phyloP scores from a whole-genome alignment of 2,329 filamentous ascomycete species.

The Fusarium udum region DNA sequence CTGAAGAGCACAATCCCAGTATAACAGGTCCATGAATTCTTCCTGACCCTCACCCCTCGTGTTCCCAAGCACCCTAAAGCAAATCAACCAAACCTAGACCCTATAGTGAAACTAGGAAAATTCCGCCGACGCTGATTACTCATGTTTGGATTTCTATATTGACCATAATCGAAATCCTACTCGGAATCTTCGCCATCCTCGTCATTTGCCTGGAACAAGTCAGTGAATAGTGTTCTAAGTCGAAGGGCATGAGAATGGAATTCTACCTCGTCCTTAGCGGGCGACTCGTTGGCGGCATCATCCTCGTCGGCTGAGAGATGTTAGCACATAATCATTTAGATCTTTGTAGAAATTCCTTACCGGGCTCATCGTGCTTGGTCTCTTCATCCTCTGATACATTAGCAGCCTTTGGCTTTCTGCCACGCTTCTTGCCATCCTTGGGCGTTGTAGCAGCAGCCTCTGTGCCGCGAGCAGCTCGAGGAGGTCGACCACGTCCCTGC shows the following conservation, averaged over 20 bases:
- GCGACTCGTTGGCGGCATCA: slow-evolving; percentile 13
- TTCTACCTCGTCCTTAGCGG: slow-evolving; percentile 42
- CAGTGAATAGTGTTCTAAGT: slow-evolving; percentile 42
- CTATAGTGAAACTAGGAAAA: slow-evolving; percentile 1
- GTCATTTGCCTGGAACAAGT: slow-evolving; percentile 38
- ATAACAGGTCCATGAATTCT: not conserved
- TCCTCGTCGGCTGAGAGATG: slow-evolving; percentile 26
- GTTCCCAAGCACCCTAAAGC: not conserved
- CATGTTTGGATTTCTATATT: not conserved
- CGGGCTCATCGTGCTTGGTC: not conserved
- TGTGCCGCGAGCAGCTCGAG: slow-evolving; percentile 37
- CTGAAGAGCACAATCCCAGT: slow-evolving; percentile 9
- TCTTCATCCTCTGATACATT: slow-evolving; percentile 27
- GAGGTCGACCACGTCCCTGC: slow-evolving; percentile 43
- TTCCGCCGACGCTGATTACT: not conserved
- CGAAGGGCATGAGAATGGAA: slow-evolving; percentile 36
- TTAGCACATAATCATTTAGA: not conserved
- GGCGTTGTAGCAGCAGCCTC: slow-evolving; percentile 26
- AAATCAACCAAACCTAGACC: slow-evolving; percentile 1
- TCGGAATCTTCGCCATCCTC: slow-evolving; percentile 35
- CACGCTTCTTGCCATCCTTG: slow-evolving; percentile 37
- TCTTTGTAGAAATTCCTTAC: not conserved
- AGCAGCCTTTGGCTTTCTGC: slow-evolving; percentile 44
- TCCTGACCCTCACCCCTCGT: not conserved
- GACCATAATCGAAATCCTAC: not conserved